Percentiles rank a stretch among this genome's conserved stretches.
Evolutionary conservation across 2,329 filamentous ascomycete genomes (phyloP).

Genomic region (Diaporthe citri): DNA sequence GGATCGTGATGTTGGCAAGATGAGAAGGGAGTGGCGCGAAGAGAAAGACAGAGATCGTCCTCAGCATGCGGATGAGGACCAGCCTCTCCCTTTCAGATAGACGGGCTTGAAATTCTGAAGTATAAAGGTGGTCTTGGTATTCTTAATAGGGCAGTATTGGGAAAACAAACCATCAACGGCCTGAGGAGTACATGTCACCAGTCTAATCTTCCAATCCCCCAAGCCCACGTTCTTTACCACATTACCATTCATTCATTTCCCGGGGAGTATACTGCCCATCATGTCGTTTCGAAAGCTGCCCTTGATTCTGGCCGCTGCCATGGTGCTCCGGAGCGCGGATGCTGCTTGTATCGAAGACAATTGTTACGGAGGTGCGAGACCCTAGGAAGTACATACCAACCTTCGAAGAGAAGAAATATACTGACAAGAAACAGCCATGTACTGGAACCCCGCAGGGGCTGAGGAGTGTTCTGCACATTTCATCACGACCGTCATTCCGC

Average conservation of each 20-base stretch:
- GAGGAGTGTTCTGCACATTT: constrained; percentile 1
- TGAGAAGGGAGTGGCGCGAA: background rate
- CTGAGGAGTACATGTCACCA: background rate
- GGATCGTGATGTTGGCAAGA: background rate
- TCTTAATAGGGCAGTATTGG: background rate
- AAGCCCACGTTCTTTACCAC: background rate
- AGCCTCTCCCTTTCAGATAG: background rate
- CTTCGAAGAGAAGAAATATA: too few relatives aligned
- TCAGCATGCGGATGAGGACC: too few relatives aligned
- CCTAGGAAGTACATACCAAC: too few relatives aligned
- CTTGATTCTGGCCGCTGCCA: background rate
- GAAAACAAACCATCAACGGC: background rate
- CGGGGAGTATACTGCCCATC: background rate
- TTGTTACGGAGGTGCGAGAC: background rate
- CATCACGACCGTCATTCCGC: background rate
- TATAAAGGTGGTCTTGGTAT: background rate
- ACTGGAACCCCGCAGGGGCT: background rate
- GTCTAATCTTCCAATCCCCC: background rate
- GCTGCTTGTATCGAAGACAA: background rate
- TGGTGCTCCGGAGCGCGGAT: background rate
- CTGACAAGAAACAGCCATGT: background rate
- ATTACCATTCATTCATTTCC: background rate
- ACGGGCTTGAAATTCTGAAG: background rate
- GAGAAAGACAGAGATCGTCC: constrained; percentile 1
- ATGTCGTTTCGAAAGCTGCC: background rate